phyloP scores from a whole-genome alignment of 2,329 filamentous ascomycete species.

The Colletotrichum sp. region DNA sequence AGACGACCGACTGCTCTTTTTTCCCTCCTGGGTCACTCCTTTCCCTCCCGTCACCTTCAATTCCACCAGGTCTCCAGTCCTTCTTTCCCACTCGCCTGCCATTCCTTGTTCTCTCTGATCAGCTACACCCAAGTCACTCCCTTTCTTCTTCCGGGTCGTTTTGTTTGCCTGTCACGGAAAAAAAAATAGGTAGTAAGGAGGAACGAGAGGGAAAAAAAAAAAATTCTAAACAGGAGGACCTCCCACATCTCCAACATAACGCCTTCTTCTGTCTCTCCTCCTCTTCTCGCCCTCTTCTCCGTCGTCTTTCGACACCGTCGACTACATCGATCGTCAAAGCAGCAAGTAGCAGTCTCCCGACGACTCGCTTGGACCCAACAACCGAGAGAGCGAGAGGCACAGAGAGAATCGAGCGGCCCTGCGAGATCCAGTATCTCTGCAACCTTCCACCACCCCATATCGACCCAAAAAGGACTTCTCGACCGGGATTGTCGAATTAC shows the following conservation, averaged over 20 bases:
- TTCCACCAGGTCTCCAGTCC: conserved; percentile 5
- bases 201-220: neutral
- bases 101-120: conserved; percentile 7
- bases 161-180: conserved; percentile 5
- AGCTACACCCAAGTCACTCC: conserved; percentile 7
- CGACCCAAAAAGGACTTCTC: neutral
- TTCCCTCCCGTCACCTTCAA: conserved; percentile 12
- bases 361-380: neutral
- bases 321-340: neutral
- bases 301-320: neutral
- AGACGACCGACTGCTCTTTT: conserved; percentile 6
- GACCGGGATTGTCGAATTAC: conserved; percentile 9
- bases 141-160: neutral
- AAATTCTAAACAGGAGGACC: neutral
- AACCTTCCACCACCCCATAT: neutral
- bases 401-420: neutral
- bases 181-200: neutral
- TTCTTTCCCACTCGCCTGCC: neutral
- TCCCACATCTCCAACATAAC: neutral
- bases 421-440: neutral
- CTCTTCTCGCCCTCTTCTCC: neutral
- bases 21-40: conserved; percentile 16
- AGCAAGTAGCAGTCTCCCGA: neutral
- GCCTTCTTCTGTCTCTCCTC: neutral
- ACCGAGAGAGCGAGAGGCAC: neutral